These are phyloP conservation scores for Oehlia diaphana DNA, from an alignment of 192 early-diverging fungal species.

Conservation along the genomic window DNA sequence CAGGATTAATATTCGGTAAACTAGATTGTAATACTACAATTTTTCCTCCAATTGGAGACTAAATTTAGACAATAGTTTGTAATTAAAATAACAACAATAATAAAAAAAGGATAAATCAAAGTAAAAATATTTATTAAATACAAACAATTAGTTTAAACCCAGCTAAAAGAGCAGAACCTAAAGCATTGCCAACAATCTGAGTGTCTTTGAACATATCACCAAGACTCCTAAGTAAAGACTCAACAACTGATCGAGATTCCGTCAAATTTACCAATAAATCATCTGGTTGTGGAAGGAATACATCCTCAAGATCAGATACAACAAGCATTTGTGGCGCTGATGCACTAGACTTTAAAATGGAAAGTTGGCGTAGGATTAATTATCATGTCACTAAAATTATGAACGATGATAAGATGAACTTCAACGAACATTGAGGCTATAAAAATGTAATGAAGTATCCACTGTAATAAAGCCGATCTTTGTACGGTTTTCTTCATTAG, in stretches of 20 bases:
- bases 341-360: constrained; percentile 37
- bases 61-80: neutral
- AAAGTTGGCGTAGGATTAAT: neutral
- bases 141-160: constrained; percentile 78
- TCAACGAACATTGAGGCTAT: constrained; percentile 66
- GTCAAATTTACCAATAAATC: constrained; percentile 87
- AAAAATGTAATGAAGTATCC: constrained; percentile 88
- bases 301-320: constrained; percentile 88
- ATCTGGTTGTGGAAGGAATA: constrained; percentile 84
- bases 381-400: neutral
- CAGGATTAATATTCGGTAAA: constrained; percentile 81
- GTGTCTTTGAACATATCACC: constrained; percentile 85
- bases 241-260: constrained; percentile 77
- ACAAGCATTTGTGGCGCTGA: constrained; percentile 94
- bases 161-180: constrained; percentile 82
- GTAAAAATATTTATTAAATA: neutral
- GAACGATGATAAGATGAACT: neutral
- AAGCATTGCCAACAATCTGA: constrained; percentile 73
- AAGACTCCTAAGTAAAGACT: constrained; percentile 70
- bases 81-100: neutral
- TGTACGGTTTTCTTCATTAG: constrained; percentile 86
- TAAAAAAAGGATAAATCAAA: neutral
- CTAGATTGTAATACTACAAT: constrained; percentile 80
- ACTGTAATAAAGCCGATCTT: constrained; percentile 90
- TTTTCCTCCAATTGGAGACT: constrained; percentile 86